Conservation (phyloP, 169 alveolate species). For the Blepharisma undulans region DNA sequence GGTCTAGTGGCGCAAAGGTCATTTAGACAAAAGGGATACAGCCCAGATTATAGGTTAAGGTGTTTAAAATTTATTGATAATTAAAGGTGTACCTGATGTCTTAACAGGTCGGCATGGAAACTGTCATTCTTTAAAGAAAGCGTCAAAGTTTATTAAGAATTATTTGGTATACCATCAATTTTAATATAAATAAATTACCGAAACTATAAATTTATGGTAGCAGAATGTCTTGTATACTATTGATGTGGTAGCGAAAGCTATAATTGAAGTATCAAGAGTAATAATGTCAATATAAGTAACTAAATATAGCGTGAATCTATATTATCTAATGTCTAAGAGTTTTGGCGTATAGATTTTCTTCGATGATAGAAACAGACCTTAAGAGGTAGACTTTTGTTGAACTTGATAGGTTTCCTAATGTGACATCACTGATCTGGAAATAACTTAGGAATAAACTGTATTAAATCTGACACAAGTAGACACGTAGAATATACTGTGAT, state of each 20-base stretch:
- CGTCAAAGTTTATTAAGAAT: slow-evolving; percentile 55
- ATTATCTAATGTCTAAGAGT: slow-evolving; percentile 43
- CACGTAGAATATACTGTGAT: slow-evolving; percentile 53
- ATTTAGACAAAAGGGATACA: slow-evolving; percentile 71
- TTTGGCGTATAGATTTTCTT: slow-evolving; percentile 8
- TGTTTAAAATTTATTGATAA: slow-evolving; percentile 35
- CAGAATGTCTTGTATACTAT: slow-evolving; percentile 42
- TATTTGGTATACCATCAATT: neutral
- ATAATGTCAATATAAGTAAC: slow-evolving; percentile 54
- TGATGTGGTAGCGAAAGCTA: slow-evolving; percentile 28
- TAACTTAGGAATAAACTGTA: slow-evolving; percentile 5
- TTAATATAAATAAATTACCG: slow-evolving; percentile 39
- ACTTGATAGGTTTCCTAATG: slow-evolving; percentile 27
- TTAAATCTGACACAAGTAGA: slow-evolving; percentile 63
- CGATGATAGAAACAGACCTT: slow-evolving; percentile 41
- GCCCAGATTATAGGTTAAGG: slow-evolving; percentile 69
- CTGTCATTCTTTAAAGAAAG: slow-evolving; percentile 58
- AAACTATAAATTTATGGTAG: slow-evolving; percentile 44
- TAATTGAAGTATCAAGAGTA: slow-evolving; percentile 22
- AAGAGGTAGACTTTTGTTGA: slow-evolving; percentile 8
- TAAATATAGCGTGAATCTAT: slow-evolving; percentile 24
- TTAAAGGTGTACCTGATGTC: neutral
- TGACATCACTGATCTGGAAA: slow-evolving; percentile 33
- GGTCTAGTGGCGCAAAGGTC: slow-evolving; percentile 67
- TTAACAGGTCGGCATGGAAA: slow-evolving; percentile 55